Conservation (phyloP, 2,329 filamentous ascomycete species). For the Cercospora sp. region DNA sequence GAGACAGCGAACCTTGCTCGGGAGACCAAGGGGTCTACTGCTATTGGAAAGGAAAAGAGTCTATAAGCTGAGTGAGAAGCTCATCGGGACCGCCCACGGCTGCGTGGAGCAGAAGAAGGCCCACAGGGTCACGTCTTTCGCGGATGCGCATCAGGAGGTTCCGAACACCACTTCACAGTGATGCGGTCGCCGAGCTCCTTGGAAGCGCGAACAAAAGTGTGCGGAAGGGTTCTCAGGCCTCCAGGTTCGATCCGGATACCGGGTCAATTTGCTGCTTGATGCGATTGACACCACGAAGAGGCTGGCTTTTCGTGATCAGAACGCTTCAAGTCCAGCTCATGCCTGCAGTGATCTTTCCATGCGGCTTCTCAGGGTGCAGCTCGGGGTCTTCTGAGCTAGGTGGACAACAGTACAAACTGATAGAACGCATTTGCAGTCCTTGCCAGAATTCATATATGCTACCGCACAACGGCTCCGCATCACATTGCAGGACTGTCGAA, state of each 20-base stretch:
- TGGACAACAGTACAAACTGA: not conserved
- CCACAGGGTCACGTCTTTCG: not conserved
- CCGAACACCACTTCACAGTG: not conserved
- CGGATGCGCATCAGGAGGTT: not conserved
- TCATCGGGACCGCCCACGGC: not conserved
- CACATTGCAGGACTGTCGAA: not conserved
- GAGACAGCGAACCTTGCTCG: not conserved
- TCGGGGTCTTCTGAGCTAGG: not conserved
- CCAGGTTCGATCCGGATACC: not conserved
- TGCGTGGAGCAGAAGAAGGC: not conserved
- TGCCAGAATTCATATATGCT: not conserved
- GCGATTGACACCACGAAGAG: not conserved
- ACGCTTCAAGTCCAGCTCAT: not conserved
- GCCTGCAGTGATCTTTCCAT: not conserved
- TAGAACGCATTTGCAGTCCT: not conserved
- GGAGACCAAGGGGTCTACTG: not conserved
- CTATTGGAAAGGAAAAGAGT: not conserved
- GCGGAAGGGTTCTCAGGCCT: not conserved
- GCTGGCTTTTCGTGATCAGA: not conserved
- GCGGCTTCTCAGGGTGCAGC: not conserved
- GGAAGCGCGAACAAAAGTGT: not conserved
- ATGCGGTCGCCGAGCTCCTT: not conserved
- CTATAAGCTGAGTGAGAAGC: not conserved
- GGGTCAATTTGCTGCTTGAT: not conserved
- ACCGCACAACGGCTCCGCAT: not conserved